These are phyloP conservation scores for Calonectria fujianensis DNA, from an alignment of 2,329 filamentous ascomycete genomes.

Conservation along the genomic window DNA sequence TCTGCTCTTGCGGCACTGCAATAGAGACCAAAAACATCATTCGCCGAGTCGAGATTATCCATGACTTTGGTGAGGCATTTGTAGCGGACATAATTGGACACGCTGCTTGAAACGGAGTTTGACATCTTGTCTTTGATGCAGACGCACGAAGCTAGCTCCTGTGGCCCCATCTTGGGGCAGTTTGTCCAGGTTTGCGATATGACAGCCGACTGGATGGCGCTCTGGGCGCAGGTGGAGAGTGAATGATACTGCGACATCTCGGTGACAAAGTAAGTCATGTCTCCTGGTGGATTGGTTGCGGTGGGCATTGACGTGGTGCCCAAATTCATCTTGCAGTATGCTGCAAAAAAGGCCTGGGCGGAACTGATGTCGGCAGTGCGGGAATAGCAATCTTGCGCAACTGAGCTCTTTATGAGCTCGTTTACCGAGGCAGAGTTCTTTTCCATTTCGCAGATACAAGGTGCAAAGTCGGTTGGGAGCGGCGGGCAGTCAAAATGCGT, in stretches of 20 bases:
- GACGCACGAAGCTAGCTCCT: slow-evolving; percentile 7
- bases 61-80: not conserved
- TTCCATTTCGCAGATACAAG: not conserved
- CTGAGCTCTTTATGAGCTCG: not conserved
- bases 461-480: slow-evolving; percentile 7
- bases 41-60: not conserved
- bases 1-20: slow-evolving; percentile 15
- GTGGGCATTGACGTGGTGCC: slow-evolving; percentile 16
- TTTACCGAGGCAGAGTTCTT: not conserved
- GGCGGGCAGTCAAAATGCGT: slow-evolving; percentile 1
- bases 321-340: slow-evolving; percentile 18
- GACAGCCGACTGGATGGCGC: not conserved
- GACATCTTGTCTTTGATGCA: slow-evolving; percentile 22
- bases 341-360: slow-evolving; percentile 10
- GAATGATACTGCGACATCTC: slow-evolving; percentile 14
- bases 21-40: not conserved
- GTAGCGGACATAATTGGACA: not conserved
- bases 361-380: not conserved
- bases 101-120: not conserved
- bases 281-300: not conserved
- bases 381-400: not conserved
- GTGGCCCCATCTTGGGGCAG: not conserved
- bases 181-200: not conserved
- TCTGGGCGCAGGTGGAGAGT: slow-evolving; percentile 1
- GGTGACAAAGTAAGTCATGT: slow-evolving; percentile 11